Percentiles rank a stretch among this genome's conserved stretches.
phyloP scores from a whole-genome alignment of 495 filamentous ascomycete species.

The Penicillium bialowiezense region DNA sequence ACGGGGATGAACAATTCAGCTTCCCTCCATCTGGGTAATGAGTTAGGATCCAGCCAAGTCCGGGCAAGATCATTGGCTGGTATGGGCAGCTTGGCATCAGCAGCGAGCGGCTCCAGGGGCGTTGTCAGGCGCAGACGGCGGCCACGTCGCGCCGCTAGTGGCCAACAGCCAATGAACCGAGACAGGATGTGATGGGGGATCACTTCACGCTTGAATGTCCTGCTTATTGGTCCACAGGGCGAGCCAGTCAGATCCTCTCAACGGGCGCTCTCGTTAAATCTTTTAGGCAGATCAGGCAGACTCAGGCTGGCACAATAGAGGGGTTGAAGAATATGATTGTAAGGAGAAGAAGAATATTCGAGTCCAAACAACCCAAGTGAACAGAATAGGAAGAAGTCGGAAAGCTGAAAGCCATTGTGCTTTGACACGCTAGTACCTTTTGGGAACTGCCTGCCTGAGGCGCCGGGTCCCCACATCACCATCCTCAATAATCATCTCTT shows the following conservation, averaged over 20 bases:
- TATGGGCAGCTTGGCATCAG: constrained; percentile 15
- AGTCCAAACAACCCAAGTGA: background rate
- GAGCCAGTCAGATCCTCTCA: constrained; percentile 5
- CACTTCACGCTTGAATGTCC: background rate
- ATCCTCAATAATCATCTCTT: constrained; percentile 16
- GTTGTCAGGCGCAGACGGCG: constrained; percentile 19
- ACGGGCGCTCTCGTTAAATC: background rate
- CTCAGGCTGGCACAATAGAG: background rate
- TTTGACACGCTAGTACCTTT: constrained; percentile 10
- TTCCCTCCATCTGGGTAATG: background rate
- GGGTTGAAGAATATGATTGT: too few species aligned
- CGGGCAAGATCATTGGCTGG: constrained; percentile 8
- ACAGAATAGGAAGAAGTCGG: background rate
- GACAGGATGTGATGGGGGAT: constrained; percentile 22
- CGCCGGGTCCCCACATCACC: constrained; percentile 27
- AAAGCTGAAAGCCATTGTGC: background rate
- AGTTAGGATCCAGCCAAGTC: background rate
- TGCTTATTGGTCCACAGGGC: constrained; percentile 4
- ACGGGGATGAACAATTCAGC: background rate
- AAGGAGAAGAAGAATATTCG: too few species aligned
- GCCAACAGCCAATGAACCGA: constrained; percentile 18
- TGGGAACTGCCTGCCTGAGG: constrained; percentile 6
- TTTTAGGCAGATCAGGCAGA: constrained; percentile 1
- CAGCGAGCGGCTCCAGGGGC: constrained; percentile 23
- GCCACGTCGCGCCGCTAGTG: constrained; percentile 13